Percentiles rank a stretch among this genome's conserved stretches.
Conservation (phyloP, 345 rosid genomes). For the Microcos paniculata region DNA sequence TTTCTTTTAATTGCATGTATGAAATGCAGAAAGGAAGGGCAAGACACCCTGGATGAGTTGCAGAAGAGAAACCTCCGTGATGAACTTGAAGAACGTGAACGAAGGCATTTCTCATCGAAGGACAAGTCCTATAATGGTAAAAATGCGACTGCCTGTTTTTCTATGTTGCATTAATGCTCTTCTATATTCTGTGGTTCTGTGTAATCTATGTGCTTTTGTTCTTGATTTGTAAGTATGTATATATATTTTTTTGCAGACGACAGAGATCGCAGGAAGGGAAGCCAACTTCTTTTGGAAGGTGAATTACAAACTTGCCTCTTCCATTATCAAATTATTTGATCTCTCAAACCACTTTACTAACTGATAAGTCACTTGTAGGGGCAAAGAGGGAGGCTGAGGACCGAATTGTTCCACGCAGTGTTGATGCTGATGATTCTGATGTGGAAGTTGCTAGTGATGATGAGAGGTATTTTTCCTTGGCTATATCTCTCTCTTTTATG, state of each 20-base stretch:
- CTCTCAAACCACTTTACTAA: conserved; percentile 24
- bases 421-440: conserved; percentile 99
- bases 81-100: conserved; percentile 90
- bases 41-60: conserved; percentile 86
- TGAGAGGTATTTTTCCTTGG: conserved; percentile 50
- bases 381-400: conserved; percentile 78
- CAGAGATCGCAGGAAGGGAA: conserved; percentile 80
- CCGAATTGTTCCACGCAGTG: conserved; percentile 72
- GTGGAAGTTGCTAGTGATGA: conserved; percentile 63
- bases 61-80: conserved; percentile 79
- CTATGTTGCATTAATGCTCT: neutral
- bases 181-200: neutral
- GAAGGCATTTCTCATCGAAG: conserved; percentile 87
- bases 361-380: conserved; percentile 37
- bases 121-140: conserved; percentile 68
- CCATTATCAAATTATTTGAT: conserved; percentile 1
- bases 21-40: conserved; percentile 76
- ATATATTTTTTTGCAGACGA: conserved; percentile 79
- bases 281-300: conserved; percentile 83
- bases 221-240: conserved; percentile 3
- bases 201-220: neutral
- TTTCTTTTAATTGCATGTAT: conserved; percentile 15
- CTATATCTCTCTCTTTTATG: conserved; percentile 2
- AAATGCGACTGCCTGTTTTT: neutral
- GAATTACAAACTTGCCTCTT: neutral